These are phyloP conservation scores for Coemansia sp. DNA, from an alignment of 192 early-diverging fungal genomes.

Conservation along the genomic window DNA sequence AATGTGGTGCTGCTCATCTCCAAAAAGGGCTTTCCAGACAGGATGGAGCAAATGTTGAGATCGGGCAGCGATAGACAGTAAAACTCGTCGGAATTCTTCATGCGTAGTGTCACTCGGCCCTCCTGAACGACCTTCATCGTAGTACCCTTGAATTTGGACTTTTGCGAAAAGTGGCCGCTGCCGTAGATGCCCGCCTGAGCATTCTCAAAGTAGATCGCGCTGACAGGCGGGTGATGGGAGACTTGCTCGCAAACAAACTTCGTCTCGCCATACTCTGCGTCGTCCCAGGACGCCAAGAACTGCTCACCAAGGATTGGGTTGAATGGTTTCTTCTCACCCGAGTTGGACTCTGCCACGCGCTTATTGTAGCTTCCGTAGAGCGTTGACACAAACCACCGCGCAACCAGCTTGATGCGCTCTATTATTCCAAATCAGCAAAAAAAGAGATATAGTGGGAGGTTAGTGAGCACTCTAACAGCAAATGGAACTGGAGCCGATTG, in stretches of 20 bases:
- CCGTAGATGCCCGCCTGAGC: slow-evolving; percentile 60
- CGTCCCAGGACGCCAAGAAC: slow-evolving; percentile 65
- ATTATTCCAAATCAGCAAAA: slow-evolving; percentile 4
- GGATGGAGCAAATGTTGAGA: slow-evolving; percentile 75
- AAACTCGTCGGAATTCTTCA: slow-evolving; percentile 64
- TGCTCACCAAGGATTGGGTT: slow-evolving; percentile 72
- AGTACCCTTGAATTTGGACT: slow-evolving; percentile 73
- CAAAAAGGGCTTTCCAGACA: slow-evolving; percentile 66
- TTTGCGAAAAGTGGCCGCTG: slow-evolving; percentile 64
- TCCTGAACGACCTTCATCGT: slow-evolving; percentile 78
- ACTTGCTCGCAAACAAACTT: slow-evolving; percentile 69
- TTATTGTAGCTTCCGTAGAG: slow-evolving; percentile 77
- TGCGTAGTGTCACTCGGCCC: slow-evolving; percentile 69
- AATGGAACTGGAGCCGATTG: background rate
- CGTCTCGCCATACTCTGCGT: slow-evolving; percentile 57
- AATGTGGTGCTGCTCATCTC: slow-evolving; percentile 64
- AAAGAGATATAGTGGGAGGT: background rate
- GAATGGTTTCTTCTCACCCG: slow-evolving; percentile 77
- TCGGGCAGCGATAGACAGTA: slow-evolving; percentile 76
- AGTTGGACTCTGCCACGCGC: slow-evolving; percentile 67
- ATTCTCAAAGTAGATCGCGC: slow-evolving; percentile 69
- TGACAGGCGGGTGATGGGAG: slow-evolving; percentile 74
- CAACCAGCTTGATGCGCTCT: slow-evolving; percentile 69
- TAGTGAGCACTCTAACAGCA: background rate
- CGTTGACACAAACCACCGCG: slow-evolving; percentile 80